Evolutionary conservation across 495 filamentous ascomycete genomes (phyloP), one percentile per base, ranked within the genome.

Genomic region (Aspergillus steynii): DNA sequence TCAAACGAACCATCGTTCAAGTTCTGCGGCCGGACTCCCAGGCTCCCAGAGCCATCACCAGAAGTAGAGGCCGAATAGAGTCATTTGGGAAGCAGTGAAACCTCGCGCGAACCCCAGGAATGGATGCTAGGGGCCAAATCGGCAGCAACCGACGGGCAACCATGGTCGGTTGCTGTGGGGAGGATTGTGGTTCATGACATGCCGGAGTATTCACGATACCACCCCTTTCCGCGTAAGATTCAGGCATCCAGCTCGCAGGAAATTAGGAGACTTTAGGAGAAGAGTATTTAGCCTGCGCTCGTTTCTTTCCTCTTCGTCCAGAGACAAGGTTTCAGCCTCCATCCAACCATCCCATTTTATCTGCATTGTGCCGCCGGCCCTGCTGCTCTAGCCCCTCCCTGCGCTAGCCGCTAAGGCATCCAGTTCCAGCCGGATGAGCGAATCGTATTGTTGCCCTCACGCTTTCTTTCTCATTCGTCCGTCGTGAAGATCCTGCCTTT

Each of bases 401-500:
- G 14, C 37, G 37, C 9, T 42, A 8, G 37, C 37, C 37, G 31
- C 31, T 34, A 42, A 42, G 37, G 9, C 37, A 14, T 42, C 9
- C 37, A 42, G 37, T 15, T 42, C 37, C 37, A 34, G 31, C 5
- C 37, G 37, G 37, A 42, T 42, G 37, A 42, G 12, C 37, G 37
- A 42, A 42, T 42, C 37, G 37, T 42, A 15, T 42, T 42, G 37
- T 14, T 42, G 37, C 37, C 37, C 37, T 42, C 37, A 42, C 37
- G 12, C 37, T 54, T 45, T 55, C 56, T 51, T 53, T 66, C 60
- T 57, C 28, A 59, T 51, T 56, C 28, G 53, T 52, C 50, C n/a
- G 51, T 46, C 37, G 46, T 59, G 60, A 63, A 61, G 60, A 65
- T 68, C 58, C 59, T 58, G 31, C 60, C 60, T 34, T 58, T 65